Evolutionary conservation across 441 rosid genomes (phyloP).

Genomic region (Sinapis alba): DNA sequence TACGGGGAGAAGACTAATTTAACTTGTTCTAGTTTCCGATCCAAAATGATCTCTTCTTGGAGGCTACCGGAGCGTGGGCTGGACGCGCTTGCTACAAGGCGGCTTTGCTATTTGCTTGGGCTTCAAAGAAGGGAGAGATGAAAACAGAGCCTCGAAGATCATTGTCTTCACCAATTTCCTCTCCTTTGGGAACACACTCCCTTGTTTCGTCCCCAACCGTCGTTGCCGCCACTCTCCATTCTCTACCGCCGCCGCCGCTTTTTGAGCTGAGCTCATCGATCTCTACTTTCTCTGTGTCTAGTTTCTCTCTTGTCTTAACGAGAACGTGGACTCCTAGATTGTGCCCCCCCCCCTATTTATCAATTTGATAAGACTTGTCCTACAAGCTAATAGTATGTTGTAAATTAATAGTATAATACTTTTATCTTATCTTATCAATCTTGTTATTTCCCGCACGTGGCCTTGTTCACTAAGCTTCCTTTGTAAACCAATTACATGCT

Average conservation of each 20-base stretch:
- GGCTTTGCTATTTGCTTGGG: background rate
- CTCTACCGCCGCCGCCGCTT: background rate
- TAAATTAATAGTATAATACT: background rate
- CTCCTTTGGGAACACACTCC: slow-evolving; percentile 45
- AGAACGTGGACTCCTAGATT: background rate
- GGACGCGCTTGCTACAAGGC: slow-evolving; percentile 16
- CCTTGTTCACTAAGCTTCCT: background rate
- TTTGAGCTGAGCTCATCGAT: slow-evolving; percentile 4
- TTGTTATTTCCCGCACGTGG: slow-evolving; percentile 13
- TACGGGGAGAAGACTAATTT: background rate
- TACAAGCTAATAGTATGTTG: slow-evolving; percentile 4
- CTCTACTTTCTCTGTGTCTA: slow-evolving; percentile 13
- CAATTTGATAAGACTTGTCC: background rate
- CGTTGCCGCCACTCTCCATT: background rate
- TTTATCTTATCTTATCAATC: background rate
- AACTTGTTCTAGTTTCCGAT: background rate
- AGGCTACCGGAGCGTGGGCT: slow-evolving; percentile 20
- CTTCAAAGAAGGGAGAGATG: slow-evolving; percentile 9
- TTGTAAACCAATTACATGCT: background rate
- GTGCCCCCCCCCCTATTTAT: background rate
- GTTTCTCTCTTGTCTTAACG: slow-evolving; percentile 1
- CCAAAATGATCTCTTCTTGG: background rate
- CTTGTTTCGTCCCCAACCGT: slow-evolving; percentile 31
- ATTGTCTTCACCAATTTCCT: slow-evolving; percentile 44
- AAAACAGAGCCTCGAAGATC: slow-evolving; percentile 36